Evolutionary conservation across 305 asterid species (phyloP), one percentile per base, ranked within the genome.

Genomic region (Solanum hybrid): DNA sequence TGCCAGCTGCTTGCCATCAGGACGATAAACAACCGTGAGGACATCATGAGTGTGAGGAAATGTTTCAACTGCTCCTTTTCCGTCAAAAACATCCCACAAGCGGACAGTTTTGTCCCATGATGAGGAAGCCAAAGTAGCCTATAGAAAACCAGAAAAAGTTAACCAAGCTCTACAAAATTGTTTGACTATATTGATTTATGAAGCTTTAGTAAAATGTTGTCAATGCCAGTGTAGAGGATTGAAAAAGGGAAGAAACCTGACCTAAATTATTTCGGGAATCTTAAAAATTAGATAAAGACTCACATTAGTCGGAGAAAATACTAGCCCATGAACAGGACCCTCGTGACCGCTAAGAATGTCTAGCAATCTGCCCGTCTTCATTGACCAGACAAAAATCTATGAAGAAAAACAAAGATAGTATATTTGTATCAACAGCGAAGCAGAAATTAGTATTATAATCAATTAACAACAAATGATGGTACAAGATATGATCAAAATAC

Each of bases 81-180:
- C 99, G 78, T 95, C 98, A 93, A 96, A 97, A 87, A 97, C 94
- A 91, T 97, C 98, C 99, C 99, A 97, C 92, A 97, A 89, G 61
- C 99, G 98, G 90, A 96, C 97, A 79, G 97, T 94, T 93, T 94
- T 96, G 94, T 97, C 99, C 99, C 99, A 97, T 34, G 99, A 97
- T 16, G 99, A 97, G 92, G 99, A 97, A 88, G 99, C 98, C 94
- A 97, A 93, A 88, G 93, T 89, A 37, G 96, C 95, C 99, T 97
- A 91, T 90, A 92, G 46, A 36, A 90, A 57, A 89, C 86, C 73
- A 93, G 28, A 88, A 89, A 89, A 31, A 37, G 64, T 69, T 34
- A 36, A 84, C 13, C 75, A 34, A 51, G 36, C 77, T 76, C 86
- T 88, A 77, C 67, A 89, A 64, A 31, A 40, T 82, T 80, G 80